A percentile compares a stretch with the other conserved stretches of the same genome.
Conservation (phyloP, 495 filamentous ascomycete genomes). For the Sabuloglossum arenarium region DNA sequence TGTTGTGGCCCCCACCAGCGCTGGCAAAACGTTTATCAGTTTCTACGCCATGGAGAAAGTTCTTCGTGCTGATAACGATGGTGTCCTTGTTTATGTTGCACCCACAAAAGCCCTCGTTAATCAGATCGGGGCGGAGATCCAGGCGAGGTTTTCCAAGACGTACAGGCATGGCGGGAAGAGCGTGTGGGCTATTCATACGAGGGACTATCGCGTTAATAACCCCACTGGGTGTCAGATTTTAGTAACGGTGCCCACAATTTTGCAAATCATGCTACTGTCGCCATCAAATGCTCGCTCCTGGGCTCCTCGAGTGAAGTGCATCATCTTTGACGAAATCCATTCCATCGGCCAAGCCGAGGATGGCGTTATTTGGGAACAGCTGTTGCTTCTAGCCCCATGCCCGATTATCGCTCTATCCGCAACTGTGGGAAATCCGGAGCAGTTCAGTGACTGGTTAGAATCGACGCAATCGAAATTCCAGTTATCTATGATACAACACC, state of each 20-base stretch:
- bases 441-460: slow-evolving; percentile 46
- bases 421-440: slow-evolving; percentile 54
- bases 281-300: slow-evolving; percentile 47
- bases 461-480: slow-evolving; percentile 38
- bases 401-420: slow-evolving; percentile 66
- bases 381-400: slow-evolving; percentile 51
- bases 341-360: slow-evolving; percentile 60
- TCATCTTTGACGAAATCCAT: slow-evolving; percentile 77
- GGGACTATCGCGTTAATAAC: slow-evolving; percentile 52
- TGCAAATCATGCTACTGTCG: slow-evolving; percentile 58
- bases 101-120: slow-evolving; percentile 71
- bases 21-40: slow-evolving; percentile 38
- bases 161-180: slow-evolving; percentile 34
- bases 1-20: slow-evolving; percentile 57
- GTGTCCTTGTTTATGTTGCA: slow-evolving; percentile 55
- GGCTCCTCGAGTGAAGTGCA: slow-evolving; percentile 41
- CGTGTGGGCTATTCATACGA: slow-evolving; percentile 62
- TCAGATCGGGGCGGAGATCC: slow-evolving; percentile 59
- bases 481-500: slow-evolving; percentile 42
- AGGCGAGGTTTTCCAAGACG: slow-evolving; percentile 43
- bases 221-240: slow-evolving; percentile 50
- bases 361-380: slow-evolving; percentile 63
- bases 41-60: slow-evolving; percentile 71
- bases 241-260: slow-evolving; percentile 55
- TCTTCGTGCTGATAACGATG: slow-evolving; percentile 40